Conservation (phyloP, 352 stramenopile species). For the Phytopythium montanum region DNA sequence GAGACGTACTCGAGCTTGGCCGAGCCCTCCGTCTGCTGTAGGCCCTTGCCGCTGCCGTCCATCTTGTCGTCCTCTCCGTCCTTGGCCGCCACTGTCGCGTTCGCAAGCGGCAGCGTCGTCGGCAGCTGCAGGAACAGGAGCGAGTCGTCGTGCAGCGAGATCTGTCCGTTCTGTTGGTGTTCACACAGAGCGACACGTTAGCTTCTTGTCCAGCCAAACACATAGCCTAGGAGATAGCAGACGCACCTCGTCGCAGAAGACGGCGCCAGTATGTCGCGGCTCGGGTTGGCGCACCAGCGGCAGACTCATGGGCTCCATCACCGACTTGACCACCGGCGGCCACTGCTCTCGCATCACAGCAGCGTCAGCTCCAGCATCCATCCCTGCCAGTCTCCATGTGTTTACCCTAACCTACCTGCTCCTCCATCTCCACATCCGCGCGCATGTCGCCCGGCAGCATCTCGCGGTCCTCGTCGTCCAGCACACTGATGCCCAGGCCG, state of each 20-base stretch:
- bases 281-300: slow-evolving; percentile 65
- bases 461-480: slow-evolving; percentile 60
- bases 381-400: background rate
- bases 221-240: background rate
- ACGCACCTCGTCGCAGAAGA: slow-evolving; percentile 56
- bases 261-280: slow-evolving; percentile 44
- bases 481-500: slow-evolving; percentile 80
- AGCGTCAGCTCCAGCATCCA: background rate
- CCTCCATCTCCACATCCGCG: slow-evolving; percentile 51
- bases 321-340: slow-evolving; percentile 72
- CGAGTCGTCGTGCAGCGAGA: slow-evolving; percentile 57
- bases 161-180: slow-evolving; percentile 29
- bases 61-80: slow-evolving; percentile 30
- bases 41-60: slow-evolving; percentile 12
- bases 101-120: slow-evolving; percentile 74
- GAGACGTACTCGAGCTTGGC: slow-evolving; percentile 6
- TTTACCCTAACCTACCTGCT: slow-evolving; percentile 33
- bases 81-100: slow-evolving; percentile 27
- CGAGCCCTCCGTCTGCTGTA: slow-evolving; percentile 4
- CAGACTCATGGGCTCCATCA: slow-evolving; percentile 82
- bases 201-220: background rate
- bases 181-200: background rate
- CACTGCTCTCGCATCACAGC: slow-evolving; percentile 26
- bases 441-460: slow-evolving; percentile 42
- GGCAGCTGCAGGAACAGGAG: slow-evolving; percentile 83